A percentile compares a stretch with the other conserved stretches of the same genome.
Conservation (phyloP, 148 eudicot genomes). For the Euryodendron excelsum region DNA sequence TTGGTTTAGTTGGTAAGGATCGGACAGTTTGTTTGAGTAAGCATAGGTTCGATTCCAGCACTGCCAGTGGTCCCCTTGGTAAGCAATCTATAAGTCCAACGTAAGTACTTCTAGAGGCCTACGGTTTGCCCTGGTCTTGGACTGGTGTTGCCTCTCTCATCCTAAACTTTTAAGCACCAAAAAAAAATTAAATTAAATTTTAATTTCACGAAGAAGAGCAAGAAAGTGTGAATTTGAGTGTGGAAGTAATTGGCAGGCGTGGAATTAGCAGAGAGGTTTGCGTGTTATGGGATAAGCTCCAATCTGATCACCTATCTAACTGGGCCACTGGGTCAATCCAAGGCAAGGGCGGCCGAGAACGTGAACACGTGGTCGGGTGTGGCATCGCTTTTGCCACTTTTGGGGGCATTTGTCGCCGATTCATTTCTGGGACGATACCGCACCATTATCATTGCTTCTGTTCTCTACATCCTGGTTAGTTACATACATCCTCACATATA, state of each 20-base stretch:
- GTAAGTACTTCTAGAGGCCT: too few species aligned
- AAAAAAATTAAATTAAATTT: too few species aligned
- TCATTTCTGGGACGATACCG: slow-evolving; percentile 51
- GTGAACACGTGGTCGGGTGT: slow-evolving; percentile 57
- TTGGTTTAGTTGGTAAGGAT: too few species aligned
- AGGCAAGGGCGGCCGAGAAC: slow-evolving; percentile 52
- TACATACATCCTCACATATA: not conserved
- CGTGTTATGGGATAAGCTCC: slow-evolving; percentile 47
- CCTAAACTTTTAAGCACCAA: too few species aligned
- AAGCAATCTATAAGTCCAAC: too few species aligned
- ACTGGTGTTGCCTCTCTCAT: too few species aligned
- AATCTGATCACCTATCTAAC: slow-evolving; percentile 56
- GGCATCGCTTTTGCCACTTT: slow-evolving; percentile 43
- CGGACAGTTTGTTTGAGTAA: too few species aligned
- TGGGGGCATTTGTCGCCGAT: slow-evolving; percentile 63
- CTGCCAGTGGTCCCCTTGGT: too few species aligned
- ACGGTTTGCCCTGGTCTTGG: too few species aligned
- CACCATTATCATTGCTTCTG: slow-evolving; percentile 41
- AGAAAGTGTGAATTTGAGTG: not conserved
- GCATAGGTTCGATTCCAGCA: too few species aligned
- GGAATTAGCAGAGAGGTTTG: slow-evolving; percentile 62
- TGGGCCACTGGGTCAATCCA: slow-evolving; percentile 51
- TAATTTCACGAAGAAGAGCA: not conserved
- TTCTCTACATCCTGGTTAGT: slow-evolving; percentile 54
- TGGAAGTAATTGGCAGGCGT: slow-evolving; percentile 31